Conservation (phyloP, 371 early-diverging fungal species). For the Gilbertella persicaria region DNA sequence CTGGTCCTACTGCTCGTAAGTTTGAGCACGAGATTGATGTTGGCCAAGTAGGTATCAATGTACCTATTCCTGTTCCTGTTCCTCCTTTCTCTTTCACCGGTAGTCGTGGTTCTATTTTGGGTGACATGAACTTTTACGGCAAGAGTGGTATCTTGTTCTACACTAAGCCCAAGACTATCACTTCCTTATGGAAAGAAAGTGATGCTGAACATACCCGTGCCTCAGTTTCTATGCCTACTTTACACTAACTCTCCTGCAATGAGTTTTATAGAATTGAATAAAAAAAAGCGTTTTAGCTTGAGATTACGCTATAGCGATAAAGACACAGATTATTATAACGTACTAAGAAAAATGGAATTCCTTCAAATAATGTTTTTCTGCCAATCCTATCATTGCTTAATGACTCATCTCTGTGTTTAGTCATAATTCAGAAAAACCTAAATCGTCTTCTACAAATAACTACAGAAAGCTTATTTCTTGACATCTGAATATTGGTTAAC, state of each 20-base stretch:
- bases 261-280: not conserved
- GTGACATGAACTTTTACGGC: constrained; percentile 96
- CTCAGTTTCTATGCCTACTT: constrained; percentile 86
- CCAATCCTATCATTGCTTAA: no score
- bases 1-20: constrained; percentile 87
- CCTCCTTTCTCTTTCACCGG: constrained; percentile 99
- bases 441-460: no score
- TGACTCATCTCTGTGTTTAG: no score
- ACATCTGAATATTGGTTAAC: no score
- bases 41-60: constrained; percentile 92
- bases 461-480: no score
- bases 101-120: constrained; percentile 87
- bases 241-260: constrained; percentile 36
- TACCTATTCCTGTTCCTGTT: constrained; percentile 96
- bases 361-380: no score
- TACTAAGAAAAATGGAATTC: no score
- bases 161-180: constrained; percentile 94
- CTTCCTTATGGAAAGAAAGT: constrained; percentile 89
- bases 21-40: constrained; percentile 91
- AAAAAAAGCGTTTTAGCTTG: no score
- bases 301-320: no score
- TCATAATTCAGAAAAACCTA: no score
- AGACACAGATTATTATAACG: no score
- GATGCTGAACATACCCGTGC: constrained; percentile 65
- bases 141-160: constrained; percentile 84